Base-by-base conservation (phyloP, 1,284 basidiomycete genomes). In the Vanrija sp. region DNA sequence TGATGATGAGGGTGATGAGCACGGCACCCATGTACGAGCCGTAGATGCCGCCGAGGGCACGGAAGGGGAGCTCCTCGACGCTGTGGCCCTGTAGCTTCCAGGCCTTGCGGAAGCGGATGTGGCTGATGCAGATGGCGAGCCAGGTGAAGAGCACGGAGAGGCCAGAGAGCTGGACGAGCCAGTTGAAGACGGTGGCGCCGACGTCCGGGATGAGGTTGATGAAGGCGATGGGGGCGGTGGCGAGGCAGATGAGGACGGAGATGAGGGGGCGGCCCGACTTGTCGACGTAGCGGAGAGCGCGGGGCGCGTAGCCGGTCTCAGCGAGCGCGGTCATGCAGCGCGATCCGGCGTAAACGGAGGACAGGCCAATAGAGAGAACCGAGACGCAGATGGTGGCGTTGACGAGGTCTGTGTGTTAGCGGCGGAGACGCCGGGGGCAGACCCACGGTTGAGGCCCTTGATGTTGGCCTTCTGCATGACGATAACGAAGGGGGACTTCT, bases 71-170 rank as follows among this genome's bases (percentile, higher is more conserved):
- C 65, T 80, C 78, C 49, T 78, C 75, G 79, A 78, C 21, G 3
- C 68, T 63, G 63, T 74, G 71, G 12, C 76, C 76, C 58, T 64
- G 76, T 14, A 61, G 58, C 26, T 58, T 55, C 78, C 78, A 79
- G 0, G 78, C 80, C 26, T 49, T 49, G 21, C 78, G 68, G 74
- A 80, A 80, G 21, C 78, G 76, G 51, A 78, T 72, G 50, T 69
- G 65, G 26, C 58, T 60, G 49, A 61, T 38, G 34, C 65, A 61
- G 43, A 67, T 64, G 6, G 65, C 61, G 28, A 66, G 54, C 77
- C 77, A 81, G 45, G 79, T 78, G 74, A 82, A 79, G 60, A 82
- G 76, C n/a, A 79, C 78, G 9, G 78, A 77, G 9, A 82, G 75
- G 68, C 80, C 80, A 21, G 76, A 78, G n/a, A 81, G 66, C 43